Conservation (phyloP, 2,329 filamentous ascomycete genomes). For the Cercospora janseana region DNA sequence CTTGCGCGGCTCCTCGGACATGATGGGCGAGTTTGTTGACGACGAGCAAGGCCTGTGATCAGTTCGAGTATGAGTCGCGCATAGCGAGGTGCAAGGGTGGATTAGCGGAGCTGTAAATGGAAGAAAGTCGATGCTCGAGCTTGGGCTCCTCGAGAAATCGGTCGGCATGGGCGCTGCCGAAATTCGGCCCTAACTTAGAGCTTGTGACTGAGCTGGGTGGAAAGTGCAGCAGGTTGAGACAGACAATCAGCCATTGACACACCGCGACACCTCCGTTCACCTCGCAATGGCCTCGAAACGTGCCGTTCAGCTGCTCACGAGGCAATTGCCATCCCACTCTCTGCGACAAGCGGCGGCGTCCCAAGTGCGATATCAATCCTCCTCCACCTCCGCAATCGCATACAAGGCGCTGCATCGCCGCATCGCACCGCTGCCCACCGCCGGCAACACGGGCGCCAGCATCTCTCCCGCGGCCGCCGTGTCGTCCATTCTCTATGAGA, state of each 20-base stretch:
- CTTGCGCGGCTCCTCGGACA: constrained; percentile 82
- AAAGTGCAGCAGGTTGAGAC: not conserved
- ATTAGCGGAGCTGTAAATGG: not conserved
- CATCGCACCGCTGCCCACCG: constrained; percentile 74
- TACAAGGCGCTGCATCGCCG: constrained; percentile 96
- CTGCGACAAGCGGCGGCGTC: constrained; percentile 19
- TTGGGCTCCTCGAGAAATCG: constrained; percentile 4
- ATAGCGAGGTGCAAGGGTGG: not conserved
- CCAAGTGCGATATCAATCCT: constrained; percentile 46
- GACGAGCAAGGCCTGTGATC: not conserved
- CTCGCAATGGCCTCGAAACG: constrained; percentile 39
- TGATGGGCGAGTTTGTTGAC: constrained; percentile 37
- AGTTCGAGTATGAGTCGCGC: not conserved
- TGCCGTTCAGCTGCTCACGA: constrained; percentile 28
- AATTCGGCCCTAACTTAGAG: not conserved
- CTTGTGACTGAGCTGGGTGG: constrained; percentile 2
- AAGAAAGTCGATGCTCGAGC: constrained; percentile 4
- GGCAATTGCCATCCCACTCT: constrained; percentile 14
- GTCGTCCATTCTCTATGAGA: constrained; percentile 98
- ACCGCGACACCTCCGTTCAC: not conserved
- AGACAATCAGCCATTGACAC: constrained; percentile 4
- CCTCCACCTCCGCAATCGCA: constrained; percentile 78
- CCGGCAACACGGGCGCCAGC: constrained; percentile 57
- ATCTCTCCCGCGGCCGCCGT: constrained; percentile 90
- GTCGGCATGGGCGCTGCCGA: not conserved